Evolutionary conservation across 2,329 filamentous ascomycete species (phyloP).

Genomic region (Claviceps arundinis): DNA sequence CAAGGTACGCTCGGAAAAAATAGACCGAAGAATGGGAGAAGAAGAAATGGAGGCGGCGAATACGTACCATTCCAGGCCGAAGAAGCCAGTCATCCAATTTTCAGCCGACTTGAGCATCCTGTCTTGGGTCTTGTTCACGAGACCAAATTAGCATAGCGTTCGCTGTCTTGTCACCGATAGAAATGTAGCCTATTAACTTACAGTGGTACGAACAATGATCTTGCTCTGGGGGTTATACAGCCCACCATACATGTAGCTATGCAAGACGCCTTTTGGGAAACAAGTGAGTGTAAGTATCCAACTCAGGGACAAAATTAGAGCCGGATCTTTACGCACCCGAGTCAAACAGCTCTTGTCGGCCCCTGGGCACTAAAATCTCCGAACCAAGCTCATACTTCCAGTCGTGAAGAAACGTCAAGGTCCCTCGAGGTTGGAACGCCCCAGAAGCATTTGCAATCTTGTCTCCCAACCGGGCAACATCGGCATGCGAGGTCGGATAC

Average conservation of each 20-base stretch:
- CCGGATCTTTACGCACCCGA: constrained; percentile 26
- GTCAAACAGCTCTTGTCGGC: constrained; percentile 60
- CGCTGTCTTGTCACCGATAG: not conserved
- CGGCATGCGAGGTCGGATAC: constrained; percentile 52
- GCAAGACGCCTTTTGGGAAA: constrained; percentile 38
- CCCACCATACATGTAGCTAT: constrained; percentile 59
- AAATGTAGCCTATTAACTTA: constrained; percentile 12
- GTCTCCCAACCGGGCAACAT: constrained; percentile 40
- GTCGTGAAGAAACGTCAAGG: constrained; percentile 50
- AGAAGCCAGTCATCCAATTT: constrained; percentile 69
- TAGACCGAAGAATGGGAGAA: not conserved
- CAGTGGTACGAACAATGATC: constrained; percentile 58
- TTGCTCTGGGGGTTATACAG: constrained; percentile 61
- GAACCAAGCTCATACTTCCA: constrained; percentile 58
- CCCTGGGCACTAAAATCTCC: constrained; percentile 60
- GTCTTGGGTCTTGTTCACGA: constrained; percentile 43
- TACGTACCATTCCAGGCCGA: constrained; percentile 52
- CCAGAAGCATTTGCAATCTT: constrained; percentile 42
- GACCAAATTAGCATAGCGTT: constrained; percentile 2
- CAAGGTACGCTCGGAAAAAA: not conserved
- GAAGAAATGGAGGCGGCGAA: too few relatives aligned
- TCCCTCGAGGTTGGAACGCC: constrained; percentile 41
- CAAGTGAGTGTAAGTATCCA: not conserved
- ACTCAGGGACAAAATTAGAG: not conserved
- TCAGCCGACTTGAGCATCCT: constrained; percentile 67